A percentile compares a stretch with the other conserved stretches of the same genome.
These are phyloP conservation scores for Henckelia pumila DNA, from an alignment of 257 asterid genomes.

Conservation along the genomic window DNA sequence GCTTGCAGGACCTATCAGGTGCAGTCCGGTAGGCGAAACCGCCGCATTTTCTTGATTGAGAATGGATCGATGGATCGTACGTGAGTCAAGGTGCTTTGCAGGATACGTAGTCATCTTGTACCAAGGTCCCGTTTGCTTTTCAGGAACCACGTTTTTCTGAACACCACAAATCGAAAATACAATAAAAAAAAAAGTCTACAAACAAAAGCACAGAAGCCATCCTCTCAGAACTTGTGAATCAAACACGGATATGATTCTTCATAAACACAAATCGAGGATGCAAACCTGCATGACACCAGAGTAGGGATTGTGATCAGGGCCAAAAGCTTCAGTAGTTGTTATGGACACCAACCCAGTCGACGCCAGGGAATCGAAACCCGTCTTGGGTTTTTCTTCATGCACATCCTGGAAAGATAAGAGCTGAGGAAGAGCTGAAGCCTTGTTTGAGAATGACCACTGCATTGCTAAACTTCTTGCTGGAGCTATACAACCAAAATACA, in stretches of 20 bases:
- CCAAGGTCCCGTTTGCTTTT: constrained; percentile 44
- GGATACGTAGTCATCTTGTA: constrained; percentile 42
- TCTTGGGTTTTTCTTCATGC: constrained; percentile 41
- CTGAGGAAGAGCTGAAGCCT: constrained; percentile 38
- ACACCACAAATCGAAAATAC: constrained; percentile 11
- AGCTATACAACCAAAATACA: constrained; percentile 37
- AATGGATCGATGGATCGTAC: constrained; percentile 17
- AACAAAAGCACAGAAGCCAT: not conserved
- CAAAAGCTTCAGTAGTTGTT: constrained; percentile 46
- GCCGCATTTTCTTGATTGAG: constrained; percentile 18
- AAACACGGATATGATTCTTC: not conserved
- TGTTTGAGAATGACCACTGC: constrained; percentile 66
- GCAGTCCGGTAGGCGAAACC: constrained; percentile 41
- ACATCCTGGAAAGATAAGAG: constrained; percentile 45
- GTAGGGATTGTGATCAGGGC: constrained; percentile 33
- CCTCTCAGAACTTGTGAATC: not conserved
- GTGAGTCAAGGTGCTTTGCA: constrained; percentile 31
- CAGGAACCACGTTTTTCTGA: constrained; percentile 48
- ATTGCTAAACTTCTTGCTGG: constrained; percentile 47
- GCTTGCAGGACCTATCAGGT: constrained; percentile 28
- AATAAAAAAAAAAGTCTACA: no score
- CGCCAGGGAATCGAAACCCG: constrained; percentile 63
- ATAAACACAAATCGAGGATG: not conserved
- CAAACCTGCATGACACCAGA: constrained; percentile 44
- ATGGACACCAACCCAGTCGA: constrained; percentile 56